Percentiles rank a stretch among this genome's conserved stretches.
These are phyloP conservation scores for Sherardia arvensis DNA, from an alignment of 257 asterid species.

Conservation along the genomic window DNA sequence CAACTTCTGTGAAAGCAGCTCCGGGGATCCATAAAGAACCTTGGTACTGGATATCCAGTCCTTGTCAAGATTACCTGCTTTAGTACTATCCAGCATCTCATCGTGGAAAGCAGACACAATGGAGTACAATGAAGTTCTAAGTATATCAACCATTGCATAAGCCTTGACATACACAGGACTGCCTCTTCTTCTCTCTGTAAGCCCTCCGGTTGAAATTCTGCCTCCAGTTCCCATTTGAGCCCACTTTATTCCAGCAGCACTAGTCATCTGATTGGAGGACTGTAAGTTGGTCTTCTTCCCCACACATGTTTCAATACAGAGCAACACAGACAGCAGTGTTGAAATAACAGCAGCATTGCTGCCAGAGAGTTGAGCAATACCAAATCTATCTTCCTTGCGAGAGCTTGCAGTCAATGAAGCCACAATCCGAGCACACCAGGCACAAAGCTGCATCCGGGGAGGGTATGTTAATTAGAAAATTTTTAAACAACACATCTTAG, in stretches of 20 bases:
- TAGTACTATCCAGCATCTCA: constrained; percentile 66
- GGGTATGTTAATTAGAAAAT: constrained; percentile 16
- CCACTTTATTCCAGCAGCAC: constrained; percentile 87
- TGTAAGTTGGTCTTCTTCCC: constrained; percentile 78
- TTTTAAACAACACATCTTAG: neutral
- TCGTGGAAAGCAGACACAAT: constrained; percentile 61
- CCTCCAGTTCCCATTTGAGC: constrained; percentile 64
- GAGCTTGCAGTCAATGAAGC: constrained; percentile 77
- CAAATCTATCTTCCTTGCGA: constrained; percentile 80
- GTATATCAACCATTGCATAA: constrained; percentile 66
- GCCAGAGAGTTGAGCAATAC: constrained; percentile 89
- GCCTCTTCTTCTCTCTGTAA: constrained; percentile 56
- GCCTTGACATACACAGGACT: constrained; percentile 67
- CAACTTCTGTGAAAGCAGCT: constrained; percentile 74
- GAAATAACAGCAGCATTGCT: constrained; percentile 74
- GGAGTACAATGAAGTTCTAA: constrained; percentile 65
- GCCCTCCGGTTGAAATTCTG: constrained; percentile 50
- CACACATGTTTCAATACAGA: constrained; percentile 75
- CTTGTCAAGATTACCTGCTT: constrained; percentile 65
- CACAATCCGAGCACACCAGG: constrained; percentile 72
- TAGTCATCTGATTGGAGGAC: constrained; percentile 42
- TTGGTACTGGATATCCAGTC: constrained; percentile 69
- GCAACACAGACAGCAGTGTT: constrained; percentile 52
- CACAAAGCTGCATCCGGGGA: constrained; percentile 51
- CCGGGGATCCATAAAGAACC: constrained; percentile 63